These are phyloP conservation scores for Penicillium manginii DNA, from an alignment of 495 filamentous ascomycete species.

Conservation along the genomic window DNA sequence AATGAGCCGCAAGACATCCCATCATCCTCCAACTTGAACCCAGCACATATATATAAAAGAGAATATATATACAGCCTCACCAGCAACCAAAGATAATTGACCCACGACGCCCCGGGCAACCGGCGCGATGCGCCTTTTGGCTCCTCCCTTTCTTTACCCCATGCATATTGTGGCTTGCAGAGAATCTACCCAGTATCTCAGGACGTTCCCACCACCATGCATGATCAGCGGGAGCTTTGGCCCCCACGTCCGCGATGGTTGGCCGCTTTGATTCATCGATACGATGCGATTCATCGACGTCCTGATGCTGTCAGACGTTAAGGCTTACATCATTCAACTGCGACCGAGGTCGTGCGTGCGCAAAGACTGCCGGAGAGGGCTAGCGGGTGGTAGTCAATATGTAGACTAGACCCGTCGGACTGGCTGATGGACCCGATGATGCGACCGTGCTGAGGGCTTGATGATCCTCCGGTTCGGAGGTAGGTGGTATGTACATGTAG, in stretches of 20 bases:
- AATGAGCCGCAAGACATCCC: too few relatives aligned
- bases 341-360: constrained; percentile 4
- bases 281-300: constrained; percentile 15
- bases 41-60: too few relatives aligned
- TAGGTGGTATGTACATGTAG: not conserved
- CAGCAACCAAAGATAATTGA: not conserved
- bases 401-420: constrained; percentile 6
- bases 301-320: constrained; percentile 20
- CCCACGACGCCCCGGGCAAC: not conserved
- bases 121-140: not conserved
- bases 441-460: constrained; percentile 11
- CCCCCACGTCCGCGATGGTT: constrained; percentile 11
- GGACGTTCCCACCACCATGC: constrained; percentile 11
- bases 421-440: constrained; percentile 22
- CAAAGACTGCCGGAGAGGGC: not conserved
- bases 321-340: constrained; percentile 27
- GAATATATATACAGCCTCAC: too few relatives aligned
- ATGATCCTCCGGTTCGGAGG: constrained; percentile 18
- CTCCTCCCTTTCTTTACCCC: not conserved
- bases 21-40: too few relatives aligned
- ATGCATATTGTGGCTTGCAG: constrained; percentile 31
- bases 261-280: constrained; percentile 23
- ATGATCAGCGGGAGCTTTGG: constrained; percentile 27
- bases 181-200: constrained; percentile 15
- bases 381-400: not conserved